Conservation (phyloP, 2,329 filamentous ascomycete genomes). For the Coniosporium uncinatum region DNA sequence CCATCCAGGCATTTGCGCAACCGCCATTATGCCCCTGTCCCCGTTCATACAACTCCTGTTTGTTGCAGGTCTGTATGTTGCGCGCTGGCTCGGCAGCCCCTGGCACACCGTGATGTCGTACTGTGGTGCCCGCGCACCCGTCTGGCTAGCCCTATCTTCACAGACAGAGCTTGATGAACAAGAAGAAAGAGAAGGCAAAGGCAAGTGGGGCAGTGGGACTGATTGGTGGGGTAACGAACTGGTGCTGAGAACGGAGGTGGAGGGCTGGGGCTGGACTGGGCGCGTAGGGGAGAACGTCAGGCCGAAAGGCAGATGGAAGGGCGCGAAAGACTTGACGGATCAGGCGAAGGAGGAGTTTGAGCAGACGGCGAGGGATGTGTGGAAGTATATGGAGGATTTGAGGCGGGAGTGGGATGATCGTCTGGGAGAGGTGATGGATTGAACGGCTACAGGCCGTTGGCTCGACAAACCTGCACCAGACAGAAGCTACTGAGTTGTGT, state of each 20-base stretch:
- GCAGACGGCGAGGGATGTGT: slow-evolving; percentile 52
- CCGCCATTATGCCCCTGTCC: slow-evolving; percentile 72
- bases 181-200: slow-evolving; percentile 36
- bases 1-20: slow-evolving; percentile 85
- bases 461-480: too few species aligned
- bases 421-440: slow-evolving; percentile 23
- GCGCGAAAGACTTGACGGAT: slow-evolving; percentile 51
- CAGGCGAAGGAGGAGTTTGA: slow-evolving; percentile 59
- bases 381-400: slow-evolving; percentile 68
- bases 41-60: slow-evolving; percentile 66
- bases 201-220: slow-evolving; percentile 82
- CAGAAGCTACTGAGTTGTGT: too few species aligned
- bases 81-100: slow-evolving; percentile 74
- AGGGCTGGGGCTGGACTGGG: slow-evolving; percentile 72
- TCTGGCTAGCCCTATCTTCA: slow-evolving; percentile 71
- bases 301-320: slow-evolving; percentile 55
- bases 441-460: too few species aligned
- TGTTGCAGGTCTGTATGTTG: slow-evolving; percentile 60
- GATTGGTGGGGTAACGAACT: slow-evolving; percentile 51
- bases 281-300: slow-evolving; percentile 62
- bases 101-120: slow-evolving; percentile 84
- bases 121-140: slow-evolving; percentile 67
- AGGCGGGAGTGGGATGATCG: slow-evolving; percentile 58
- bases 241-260: slow-evolving; percentile 75
- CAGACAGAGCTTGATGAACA: slow-evolving; percentile 55